These are phyloP conservation scores for Nemania bipapillata DNA, from an alignment of 2,329 filamentous ascomycete species.

Conservation along the genomic window DNA sequence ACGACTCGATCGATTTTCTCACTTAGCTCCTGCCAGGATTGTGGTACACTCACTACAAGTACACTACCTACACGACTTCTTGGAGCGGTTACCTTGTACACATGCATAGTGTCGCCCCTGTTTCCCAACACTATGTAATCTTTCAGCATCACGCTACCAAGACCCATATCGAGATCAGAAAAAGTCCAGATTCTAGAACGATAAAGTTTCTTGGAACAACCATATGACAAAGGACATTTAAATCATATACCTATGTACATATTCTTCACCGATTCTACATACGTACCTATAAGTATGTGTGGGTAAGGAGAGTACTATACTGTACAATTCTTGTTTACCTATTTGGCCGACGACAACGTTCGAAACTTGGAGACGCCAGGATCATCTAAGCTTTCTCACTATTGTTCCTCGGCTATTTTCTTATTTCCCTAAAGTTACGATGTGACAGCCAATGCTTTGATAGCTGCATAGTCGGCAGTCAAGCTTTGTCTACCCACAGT, in stretches of 20 bases:
- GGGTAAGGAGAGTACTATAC: neutral
- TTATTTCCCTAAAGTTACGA: neutral
- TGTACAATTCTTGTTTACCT: neutral
- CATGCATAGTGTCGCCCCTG: neutral
- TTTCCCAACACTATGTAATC: neutral
- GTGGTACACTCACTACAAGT: no score
- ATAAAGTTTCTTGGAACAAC: constrained; percentile 7
- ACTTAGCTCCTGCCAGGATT: neutral
- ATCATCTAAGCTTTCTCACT: neutral
- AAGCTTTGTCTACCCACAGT: neutral
- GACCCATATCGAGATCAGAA: constrained; percentile 23
- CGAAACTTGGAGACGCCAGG: neutral
- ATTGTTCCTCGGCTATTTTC: neutral
- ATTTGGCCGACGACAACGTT: neutral
- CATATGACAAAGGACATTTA: neutral
- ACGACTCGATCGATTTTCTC: constrained; percentile 26
- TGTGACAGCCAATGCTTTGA: neutral
- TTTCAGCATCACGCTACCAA: neutral
- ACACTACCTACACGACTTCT: neutral
- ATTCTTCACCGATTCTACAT: constrained; percentile 14
- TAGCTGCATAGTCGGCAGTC: neutral
- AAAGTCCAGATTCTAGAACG: constrained; percentile 29
- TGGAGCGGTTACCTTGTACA: no score
- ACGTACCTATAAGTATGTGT: no score
- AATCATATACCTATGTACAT: constrained; percentile 8